These are phyloP conservation scores for Magnolia kwangsiensis DNA, from an alignment of 164 flowering plant genomes.

Conservation along the genomic window DNA sequence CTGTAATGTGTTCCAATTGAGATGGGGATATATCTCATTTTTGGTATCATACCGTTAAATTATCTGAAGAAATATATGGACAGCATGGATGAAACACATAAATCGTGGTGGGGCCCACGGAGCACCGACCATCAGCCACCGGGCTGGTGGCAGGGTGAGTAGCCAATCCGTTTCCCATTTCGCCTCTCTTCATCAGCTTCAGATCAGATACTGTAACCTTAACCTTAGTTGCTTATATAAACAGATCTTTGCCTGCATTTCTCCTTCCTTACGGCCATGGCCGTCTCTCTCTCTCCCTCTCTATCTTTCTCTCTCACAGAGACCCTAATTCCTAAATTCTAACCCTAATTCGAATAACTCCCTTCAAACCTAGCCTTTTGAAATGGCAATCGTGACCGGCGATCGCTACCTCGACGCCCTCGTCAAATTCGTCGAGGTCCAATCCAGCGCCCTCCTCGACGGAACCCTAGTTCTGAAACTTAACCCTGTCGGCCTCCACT, in stretches of 20 bases:
- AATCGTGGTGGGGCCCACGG: no score
- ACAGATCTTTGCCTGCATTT: background rate
- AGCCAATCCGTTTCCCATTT: no score
- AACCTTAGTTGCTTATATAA: no score
- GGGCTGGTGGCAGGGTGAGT: no score
- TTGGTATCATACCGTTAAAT: no score
- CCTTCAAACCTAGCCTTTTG: background rate
- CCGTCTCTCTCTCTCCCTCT: background rate
- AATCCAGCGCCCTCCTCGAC: slow-evolving; percentile 66
- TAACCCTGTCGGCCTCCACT: slow-evolving; percentile 87
- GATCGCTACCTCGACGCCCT: slow-evolving; percentile 77
- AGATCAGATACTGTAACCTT: no score
- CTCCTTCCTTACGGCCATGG: background rate
- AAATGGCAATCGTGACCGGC: slow-evolving; percentile 84
- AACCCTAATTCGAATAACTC: background rate
- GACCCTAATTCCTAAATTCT: background rate
- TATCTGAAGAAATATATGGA: no score
- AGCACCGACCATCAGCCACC: no score
- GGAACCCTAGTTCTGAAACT: slow-evolving; percentile 63
- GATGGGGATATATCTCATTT: no score
- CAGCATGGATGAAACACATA: no score
- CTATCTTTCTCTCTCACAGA: background rate
- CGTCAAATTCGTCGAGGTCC: slow-evolving; percentile 63
- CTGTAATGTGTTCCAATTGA: no score
- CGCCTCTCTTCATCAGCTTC: no score